A percentile compares a stretch with the other conserved stretches of the same genome.
These are phyloP conservation scores for Potentilla sterilis DNA, from an alignment of 306 rosid species.

Conservation along the genomic window DNA sequence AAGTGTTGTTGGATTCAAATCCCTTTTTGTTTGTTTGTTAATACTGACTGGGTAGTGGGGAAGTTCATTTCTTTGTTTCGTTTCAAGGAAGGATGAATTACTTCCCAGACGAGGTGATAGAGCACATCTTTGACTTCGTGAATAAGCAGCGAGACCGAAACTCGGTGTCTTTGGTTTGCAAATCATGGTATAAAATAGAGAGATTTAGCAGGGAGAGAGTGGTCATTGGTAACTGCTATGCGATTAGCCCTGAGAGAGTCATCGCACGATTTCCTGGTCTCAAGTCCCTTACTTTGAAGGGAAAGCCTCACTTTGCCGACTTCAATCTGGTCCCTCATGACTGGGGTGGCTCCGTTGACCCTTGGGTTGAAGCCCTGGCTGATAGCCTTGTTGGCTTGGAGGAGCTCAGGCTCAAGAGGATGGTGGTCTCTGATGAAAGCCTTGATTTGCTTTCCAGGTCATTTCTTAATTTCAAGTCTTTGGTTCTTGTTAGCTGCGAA, in stretches of 20 bases:
- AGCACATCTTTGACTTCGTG: slow-evolving; percentile 72
- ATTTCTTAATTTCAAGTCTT: slow-evolving; percentile 68
- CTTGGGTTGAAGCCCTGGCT: slow-evolving; percentile 82
- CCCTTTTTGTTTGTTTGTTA: background rate
- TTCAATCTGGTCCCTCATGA: slow-evolving; percentile 83
- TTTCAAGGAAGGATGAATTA: slow-evolving; percentile 61
- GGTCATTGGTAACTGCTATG: slow-evolving; percentile 85
- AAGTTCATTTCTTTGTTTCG: background rate
- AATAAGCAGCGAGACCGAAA: slow-evolving; percentile 76
- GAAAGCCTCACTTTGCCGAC: slow-evolving; percentile 97
- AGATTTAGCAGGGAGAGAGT: slow-evolving; percentile 63
- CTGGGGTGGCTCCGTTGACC: slow-evolving; percentile 77
- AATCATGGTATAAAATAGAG: slow-evolving; percentile 77
- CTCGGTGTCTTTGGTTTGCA: slow-evolving; percentile 82
- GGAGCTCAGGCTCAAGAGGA: slow-evolving; percentile 87
- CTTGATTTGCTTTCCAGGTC: slow-evolving; percentile 80
- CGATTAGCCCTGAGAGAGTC: slow-evolving; percentile 73
- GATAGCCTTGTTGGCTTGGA: slow-evolving; percentile 48
- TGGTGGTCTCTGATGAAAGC: slow-evolving; percentile 82
- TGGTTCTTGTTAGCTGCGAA: slow-evolving; percentile 85
- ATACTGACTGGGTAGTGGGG: background rate
- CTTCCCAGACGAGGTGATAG: slow-evolving; percentile 92
- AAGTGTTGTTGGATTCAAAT: background rate
- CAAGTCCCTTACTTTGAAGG: slow-evolving; percentile 72
- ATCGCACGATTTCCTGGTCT: slow-evolving; percentile 63